Percentiles rank a stretch among this genome's conserved stretches.
These are phyloP conservation scores for Microglena sp. DNA, from an alignment of 139 green algal genomes.

Conservation along the genomic window DNA sequence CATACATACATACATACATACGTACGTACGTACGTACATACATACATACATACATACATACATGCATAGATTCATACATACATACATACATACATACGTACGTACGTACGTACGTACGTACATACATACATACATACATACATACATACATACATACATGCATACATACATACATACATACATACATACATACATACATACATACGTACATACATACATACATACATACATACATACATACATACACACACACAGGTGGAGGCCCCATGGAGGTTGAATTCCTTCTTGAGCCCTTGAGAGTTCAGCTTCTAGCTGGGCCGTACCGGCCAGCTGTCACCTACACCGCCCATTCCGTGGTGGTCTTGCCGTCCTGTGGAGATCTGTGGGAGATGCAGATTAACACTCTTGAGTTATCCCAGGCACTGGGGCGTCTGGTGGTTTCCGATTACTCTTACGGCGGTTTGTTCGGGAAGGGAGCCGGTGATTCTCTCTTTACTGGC, in stretches of 20 bases:
- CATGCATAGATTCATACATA: constrained; percentile 1
- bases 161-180: not conserved
- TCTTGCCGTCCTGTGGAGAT: too few species aligned
- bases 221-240: constrained; percentile 1
- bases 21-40: constrained; percentile 57
- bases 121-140: not conserved
- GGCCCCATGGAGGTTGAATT: not conserved
- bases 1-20: constrained; percentile 42
- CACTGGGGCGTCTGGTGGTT: too few species aligned
- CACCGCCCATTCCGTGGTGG: too few species aligned
- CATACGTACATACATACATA: not conserved
- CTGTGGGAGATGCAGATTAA: too few species aligned
- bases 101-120: not conserved
- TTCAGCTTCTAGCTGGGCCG: too few species aligned
- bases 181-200: constrained; percentile 9
- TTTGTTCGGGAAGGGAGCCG: too few species aligned
- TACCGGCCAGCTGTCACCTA: too few species aligned
- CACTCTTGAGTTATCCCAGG: too few species aligned
- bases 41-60: constrained; percentile 22
- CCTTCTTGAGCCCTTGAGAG: not conserved
- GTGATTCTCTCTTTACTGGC: too few species aligned
- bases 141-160: not conserved
- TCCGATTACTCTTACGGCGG: too few species aligned
- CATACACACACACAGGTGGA: not conserved
- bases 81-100: constrained; percentile 1